These are phyloP conservation scores for Aspergillus sclerotiicarbonarius DNA, from an alignment of 495 filamentous ascomycete species.

Conservation along the genomic window DNA sequence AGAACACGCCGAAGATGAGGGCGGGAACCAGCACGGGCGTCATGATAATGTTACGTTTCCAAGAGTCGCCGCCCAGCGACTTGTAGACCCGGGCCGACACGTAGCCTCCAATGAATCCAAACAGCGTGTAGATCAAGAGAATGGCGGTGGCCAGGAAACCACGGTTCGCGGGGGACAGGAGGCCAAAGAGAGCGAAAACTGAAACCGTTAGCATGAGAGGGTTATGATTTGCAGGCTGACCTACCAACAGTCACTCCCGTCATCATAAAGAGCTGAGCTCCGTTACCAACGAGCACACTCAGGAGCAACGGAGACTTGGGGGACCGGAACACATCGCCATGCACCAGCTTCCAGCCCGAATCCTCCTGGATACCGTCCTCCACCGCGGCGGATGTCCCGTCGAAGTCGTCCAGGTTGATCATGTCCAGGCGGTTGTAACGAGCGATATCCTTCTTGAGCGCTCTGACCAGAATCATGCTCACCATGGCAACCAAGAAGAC, in stretches of 20 bases:
- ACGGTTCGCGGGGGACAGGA: slow-evolving; percentile 91
- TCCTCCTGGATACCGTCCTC: slow-evolving; percentile 97
- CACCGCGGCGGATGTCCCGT: slow-evolving; percentile 64
- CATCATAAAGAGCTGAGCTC: slow-evolving; percentile 97
- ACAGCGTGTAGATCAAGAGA: slow-evolving; percentile 86
- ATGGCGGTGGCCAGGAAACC: slow-evolving; percentile 89
- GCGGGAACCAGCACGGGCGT: slow-evolving; percentile 84
- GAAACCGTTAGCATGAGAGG: background rate
- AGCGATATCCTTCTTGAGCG: slow-evolving; percentile 89
- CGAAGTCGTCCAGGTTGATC: slow-evolving; percentile 80
- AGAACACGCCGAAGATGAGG: slow-evolving; percentile 85
- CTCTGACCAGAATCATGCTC: slow-evolving; percentile 79
- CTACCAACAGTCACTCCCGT: slow-evolving; percentile 80
- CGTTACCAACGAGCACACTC: slow-evolving; percentile 87
- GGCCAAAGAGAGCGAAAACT: slow-evolving; percentile 87
- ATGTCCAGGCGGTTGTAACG: slow-evolving; percentile 91
- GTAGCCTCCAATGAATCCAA: slow-evolving; percentile 92
- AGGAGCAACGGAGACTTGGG: slow-evolving; percentile 80
- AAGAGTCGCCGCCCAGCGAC: slow-evolving; percentile 82
- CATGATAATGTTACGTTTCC: slow-evolving; percentile 89
- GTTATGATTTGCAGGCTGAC: slow-evolving; percentile 3
- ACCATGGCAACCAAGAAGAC: slow-evolving; percentile 89
- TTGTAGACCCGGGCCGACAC: slow-evolving; percentile 89
- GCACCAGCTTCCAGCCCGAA: slow-evolving; percentile 97
- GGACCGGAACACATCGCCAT: slow-evolving; percentile 94